A percentile compares a stretch with the other conserved stretches of the same genome.
Evolutionary conservation across 768 basidiomycete species (phyloP).

Genomic region (Naganishia friedmannii): DNA sequence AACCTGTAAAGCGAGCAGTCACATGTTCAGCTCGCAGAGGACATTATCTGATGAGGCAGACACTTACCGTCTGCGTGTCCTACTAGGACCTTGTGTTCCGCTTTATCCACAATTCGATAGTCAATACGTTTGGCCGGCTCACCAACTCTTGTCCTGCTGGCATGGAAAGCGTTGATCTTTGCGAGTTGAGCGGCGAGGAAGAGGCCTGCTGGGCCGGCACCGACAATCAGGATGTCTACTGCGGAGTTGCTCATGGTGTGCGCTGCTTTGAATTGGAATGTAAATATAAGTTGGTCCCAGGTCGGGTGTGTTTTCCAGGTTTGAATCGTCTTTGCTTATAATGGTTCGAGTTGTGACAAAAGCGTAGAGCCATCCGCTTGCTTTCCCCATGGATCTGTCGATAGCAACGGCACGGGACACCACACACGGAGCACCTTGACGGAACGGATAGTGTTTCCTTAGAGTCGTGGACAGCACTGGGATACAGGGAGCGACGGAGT

Average conservation of each 20-base stretch:
- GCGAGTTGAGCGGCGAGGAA: slow-evolving; percentile 26
- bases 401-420: too few species aligned
- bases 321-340: too few species aligned
- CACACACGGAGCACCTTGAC: too few species aligned
- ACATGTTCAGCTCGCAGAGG: neutral
- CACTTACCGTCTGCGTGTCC: slow-evolving; percentile 28
- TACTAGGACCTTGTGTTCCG: slow-evolving; percentile 16
- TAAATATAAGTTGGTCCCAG: too few species aligned
- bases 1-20: slow-evolving; percentile 1
- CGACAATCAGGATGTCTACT: slow-evolving; percentile 36
- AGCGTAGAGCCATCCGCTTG: too few species aligned
- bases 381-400: too few species aligned
- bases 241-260: slow-evolving; percentile 4
- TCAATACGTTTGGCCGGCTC: slow-evolving; percentile 6
- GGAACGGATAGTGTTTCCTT: too few species aligned
- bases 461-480: too few species aligned
- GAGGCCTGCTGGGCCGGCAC: slow-evolving; percentile 37
- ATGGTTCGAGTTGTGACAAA: too few species aligned
- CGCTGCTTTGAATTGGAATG: neutral
- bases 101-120: slow-evolving; percentile 33
- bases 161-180: slow-evolving; percentile 24
- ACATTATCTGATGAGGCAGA: neutral
- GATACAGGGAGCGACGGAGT: too few species aligned
- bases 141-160: neutral
- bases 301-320: too few species aligned